These are phyloP conservation scores for Colletotrichum sp. DNA, from an alignment of 2,329 filamentous ascomycete genomes.

Conservation along the genomic window DNA sequence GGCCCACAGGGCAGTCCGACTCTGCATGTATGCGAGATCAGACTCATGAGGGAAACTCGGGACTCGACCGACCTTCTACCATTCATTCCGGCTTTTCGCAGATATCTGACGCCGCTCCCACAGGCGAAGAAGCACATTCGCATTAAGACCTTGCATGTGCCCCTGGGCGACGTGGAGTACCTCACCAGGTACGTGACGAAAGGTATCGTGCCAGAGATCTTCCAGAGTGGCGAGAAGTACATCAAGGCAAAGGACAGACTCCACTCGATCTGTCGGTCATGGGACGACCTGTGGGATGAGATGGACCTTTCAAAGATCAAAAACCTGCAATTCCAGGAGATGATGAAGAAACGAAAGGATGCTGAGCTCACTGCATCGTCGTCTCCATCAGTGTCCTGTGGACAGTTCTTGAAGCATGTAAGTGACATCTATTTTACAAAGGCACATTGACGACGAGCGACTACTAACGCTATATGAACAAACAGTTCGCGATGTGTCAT, in stretches of 20 bases:
- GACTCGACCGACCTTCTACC: slow-evolving; percentile 87
- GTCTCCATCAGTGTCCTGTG: slow-evolving; percentile 72
- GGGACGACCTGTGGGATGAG: slow-evolving; percentile 84
- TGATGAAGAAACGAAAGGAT: slow-evolving; percentile 73
- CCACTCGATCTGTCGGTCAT: slow-evolving; percentile 71
- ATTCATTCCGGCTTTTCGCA: slow-evolving; percentile 75
- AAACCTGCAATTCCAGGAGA: slow-evolving; percentile 80
- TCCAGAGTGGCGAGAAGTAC: slow-evolving; percentile 54
- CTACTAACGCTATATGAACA: slow-evolving; percentile 31
- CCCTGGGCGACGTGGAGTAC: slow-evolving; percentile 81
- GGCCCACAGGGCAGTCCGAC: slow-evolving; percentile 63
- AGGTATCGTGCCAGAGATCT: slow-evolving; percentile 65
- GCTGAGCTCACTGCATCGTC: slow-evolving; percentile 67
- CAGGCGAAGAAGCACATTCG: slow-evolving; percentile 70
- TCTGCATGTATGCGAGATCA: slow-evolving; percentile 81
- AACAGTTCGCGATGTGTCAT: slow-evolving; percentile 91
- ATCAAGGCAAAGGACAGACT: slow-evolving; percentile 71
- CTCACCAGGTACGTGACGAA: slow-evolving; percentile 73
- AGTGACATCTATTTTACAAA: slow-evolving; percentile 43
- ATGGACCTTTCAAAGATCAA: slow-evolving; percentile 82
- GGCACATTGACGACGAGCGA: background rate
- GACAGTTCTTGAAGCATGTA: slow-evolving; percentile 86
- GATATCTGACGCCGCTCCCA: slow-evolving; percentile 71
- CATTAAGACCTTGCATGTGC: slow-evolving; percentile 71
- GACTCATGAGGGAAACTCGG: slow-evolving; percentile 68